Evolutionary conservation across 345 rosid genomes (phyloP).

Genomic region (Salix exigua): DNA sequence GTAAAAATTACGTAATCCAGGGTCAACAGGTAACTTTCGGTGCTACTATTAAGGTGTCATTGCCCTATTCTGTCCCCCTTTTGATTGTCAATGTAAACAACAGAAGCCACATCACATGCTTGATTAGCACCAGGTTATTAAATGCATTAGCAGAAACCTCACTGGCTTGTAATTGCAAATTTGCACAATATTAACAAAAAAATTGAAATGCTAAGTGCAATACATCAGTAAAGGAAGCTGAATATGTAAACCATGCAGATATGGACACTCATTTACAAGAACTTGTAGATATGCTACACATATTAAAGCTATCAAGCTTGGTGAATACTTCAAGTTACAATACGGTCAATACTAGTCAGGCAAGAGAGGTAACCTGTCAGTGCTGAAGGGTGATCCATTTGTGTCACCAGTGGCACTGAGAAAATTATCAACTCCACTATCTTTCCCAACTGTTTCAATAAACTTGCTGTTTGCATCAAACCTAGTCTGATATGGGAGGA

Average conservation of each 20-base stretch:
- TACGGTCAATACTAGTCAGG: conserved; percentile 33
- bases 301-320: background rate
- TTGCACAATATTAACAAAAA: background rate
- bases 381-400: conserved; percentile 35
- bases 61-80: background rate
- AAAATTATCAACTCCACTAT: conserved; percentile 26
- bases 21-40: background rate
- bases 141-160: no score
- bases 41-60: background rate
- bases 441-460: conserved; percentile 25
- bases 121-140: background rate
- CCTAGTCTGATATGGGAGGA: conserved; percentile 50
- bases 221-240: background rate
- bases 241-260: background rate
- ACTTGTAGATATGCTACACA: no score
- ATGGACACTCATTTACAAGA: background rate
- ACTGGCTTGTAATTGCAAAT: background rate
- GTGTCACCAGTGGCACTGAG: conserved; percentile 12
- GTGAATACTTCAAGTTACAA: background rate
- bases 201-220: background rate
- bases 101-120: background rate
- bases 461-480: conserved; percentile 19
- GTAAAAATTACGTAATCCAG: background rate
- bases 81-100: background rate
- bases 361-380: conserved; percentile 54